A percentile compares a stretch with the other conserved stretches of the same genome.
phyloP scores from a whole-genome alignment of 1,284 basidiomycete species.

The Puccinia polysora region DNA sequence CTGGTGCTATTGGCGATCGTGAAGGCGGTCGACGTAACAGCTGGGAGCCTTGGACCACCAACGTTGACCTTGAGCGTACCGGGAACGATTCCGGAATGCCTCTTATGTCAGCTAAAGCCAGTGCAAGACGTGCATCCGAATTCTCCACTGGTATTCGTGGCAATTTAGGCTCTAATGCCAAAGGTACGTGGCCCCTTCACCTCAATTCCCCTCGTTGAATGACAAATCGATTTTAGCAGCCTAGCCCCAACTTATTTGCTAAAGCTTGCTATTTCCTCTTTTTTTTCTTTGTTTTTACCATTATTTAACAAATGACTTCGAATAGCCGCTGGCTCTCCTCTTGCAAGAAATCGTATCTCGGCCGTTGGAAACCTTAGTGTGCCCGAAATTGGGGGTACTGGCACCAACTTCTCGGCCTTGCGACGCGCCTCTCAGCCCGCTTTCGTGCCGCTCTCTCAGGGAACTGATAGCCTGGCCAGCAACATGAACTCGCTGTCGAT shows the following conservation, averaged over 20 bases:
- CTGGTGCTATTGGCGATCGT: constrained; percentile 44
- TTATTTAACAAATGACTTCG: no score
- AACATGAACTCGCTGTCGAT: constrained; percentile 25
- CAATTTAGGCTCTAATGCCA: neutral
- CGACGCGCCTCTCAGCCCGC: constrained; percentile 39
- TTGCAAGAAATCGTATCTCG: constrained; percentile 28
- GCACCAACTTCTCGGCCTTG: constrained; percentile 30
- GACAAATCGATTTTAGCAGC: no score
- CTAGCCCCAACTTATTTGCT: no score
- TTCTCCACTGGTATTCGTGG: constrained; percentile 20
- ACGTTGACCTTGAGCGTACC: constrained; percentile 23
- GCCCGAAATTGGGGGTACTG: constrained; percentile 13
- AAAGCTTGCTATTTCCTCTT: neutral
- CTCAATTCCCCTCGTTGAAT: no score
- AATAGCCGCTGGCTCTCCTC: constrained; percentile 26
- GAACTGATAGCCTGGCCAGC: constrained; percentile 3
- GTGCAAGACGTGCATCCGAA: constrained; percentile 33
- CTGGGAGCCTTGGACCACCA: constrained; percentile 42
- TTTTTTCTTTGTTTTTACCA: neutral
- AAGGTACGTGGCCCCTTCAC: no score
- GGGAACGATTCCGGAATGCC: constrained; percentile 9
- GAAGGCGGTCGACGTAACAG: constrained; percentile 39
- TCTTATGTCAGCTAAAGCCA: constrained; percentile 20
- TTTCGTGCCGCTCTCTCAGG: constrained; percentile 9
- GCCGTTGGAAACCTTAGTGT: constrained; percentile 27